Evolutionary conservation across 176 grass and related monocot genomes (phyloP).

Genomic region (Saccharum officinarum): DNA sequence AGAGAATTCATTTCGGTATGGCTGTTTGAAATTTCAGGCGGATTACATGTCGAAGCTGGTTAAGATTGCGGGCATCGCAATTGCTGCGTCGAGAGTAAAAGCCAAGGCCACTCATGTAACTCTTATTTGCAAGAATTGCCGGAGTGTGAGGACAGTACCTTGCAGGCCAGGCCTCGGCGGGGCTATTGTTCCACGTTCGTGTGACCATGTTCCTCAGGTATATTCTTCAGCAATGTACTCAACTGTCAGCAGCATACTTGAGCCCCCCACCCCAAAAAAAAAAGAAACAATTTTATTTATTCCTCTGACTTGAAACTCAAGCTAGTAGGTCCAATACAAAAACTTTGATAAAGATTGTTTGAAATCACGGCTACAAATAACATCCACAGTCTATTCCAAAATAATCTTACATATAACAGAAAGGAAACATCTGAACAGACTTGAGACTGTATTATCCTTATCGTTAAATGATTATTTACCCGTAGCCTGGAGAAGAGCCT

Average conservation of each 20-base stretch:
- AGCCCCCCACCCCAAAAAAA: neutral
- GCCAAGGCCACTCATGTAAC: slow-evolving; percentile 96
- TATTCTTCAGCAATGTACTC: neutral
- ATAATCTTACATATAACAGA: too few species aligned
- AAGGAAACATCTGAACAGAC: neutral
- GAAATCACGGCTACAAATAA: neutral
- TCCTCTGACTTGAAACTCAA: neutral
- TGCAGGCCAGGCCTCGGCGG: slow-evolving; percentile 92
- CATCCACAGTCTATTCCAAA: neutral
- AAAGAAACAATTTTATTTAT: neutral
- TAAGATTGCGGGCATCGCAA: slow-evolving; percentile 86
- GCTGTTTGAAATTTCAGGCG: slow-evolving; percentile 34
- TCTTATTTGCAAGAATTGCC: slow-evolving; percentile 93
- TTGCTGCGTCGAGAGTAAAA: slow-evolving; percentile 92
- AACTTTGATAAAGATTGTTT: neutral
- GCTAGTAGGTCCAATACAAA: too few species aligned
- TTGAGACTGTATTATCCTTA: neutral
- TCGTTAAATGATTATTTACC: neutral
- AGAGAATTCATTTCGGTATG: neutral
- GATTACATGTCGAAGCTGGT: slow-evolving; percentile 95
- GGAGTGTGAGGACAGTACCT: slow-evolving; percentile 65
- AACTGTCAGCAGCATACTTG: neutral
- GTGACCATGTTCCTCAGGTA: slow-evolving; percentile 86
- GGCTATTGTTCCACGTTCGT: slow-evolving; percentile 82
- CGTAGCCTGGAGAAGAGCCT: slow-evolving; percentile 85